A percentile compares a stretch with the other conserved stretches of the same genome.
Evolutionary conservation across 108 stramenopile species (phyloP).

Genomic region (Skeletonema tropicum): DNA sequence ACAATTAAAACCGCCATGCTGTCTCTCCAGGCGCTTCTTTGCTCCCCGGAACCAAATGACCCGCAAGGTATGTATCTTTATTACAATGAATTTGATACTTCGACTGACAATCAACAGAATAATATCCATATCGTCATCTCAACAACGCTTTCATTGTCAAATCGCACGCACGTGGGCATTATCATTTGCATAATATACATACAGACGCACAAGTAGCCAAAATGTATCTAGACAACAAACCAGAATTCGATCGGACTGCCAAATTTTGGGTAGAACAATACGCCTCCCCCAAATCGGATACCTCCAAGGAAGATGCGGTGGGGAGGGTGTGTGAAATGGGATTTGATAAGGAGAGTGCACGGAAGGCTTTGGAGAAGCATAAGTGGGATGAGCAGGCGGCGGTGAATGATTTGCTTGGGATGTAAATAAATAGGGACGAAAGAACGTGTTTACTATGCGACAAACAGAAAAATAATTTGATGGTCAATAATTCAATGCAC

Average conservation of each 20-base stretch:
- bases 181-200: background rate
- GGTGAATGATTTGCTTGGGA: constrained; percentile 86
- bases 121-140: background rate
- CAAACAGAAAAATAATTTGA: no score
- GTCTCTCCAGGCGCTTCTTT: constrained; percentile 90
- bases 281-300: constrained; percentile 68
- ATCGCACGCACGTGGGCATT: background rate
- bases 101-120: no score
- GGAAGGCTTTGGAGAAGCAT: constrained; percentile 83
- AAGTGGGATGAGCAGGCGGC: constrained; percentile 93
- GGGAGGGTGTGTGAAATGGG: constrained; percentile 93
- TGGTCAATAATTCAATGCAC: background rate
- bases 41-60: constrained; percentile 91
- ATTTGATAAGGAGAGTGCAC: constrained; percentile 84
- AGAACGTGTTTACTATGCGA: background rate
- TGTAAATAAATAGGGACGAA: constrained; percentile 13
- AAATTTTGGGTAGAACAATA: constrained; percentile 94
- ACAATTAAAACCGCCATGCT: constrained; percentile 96
- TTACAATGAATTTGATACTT: background rate
- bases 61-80: constrained; percentile 62
- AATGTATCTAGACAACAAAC: constrained; percentile 85
- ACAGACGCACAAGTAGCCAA: constrained; percentile 92
- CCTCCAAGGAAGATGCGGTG: constrained; percentile 69
- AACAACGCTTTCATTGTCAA: background rate
- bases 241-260: constrained; percentile 86